Evolutionary conservation across 2,329 filamentous ascomycete genomes (phyloP), one percentile per base, ranked within the genome.

Genomic region (Alternaria panax): DNA sequence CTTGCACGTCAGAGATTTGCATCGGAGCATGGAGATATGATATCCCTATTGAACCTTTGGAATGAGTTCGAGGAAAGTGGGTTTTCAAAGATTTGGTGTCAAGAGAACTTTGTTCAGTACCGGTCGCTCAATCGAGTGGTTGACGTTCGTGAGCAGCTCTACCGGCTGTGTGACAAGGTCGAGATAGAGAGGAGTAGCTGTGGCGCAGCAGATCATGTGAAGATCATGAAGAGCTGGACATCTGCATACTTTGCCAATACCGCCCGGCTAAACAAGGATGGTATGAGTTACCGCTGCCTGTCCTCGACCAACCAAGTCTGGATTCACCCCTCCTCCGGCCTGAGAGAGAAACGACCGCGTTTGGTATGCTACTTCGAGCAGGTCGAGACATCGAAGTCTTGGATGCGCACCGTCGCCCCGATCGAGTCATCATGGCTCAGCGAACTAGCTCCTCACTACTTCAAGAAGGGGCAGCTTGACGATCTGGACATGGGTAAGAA

Each of bases 11-110:
- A 45, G 24, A 43, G 41, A 12, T n/a, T 43, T 7, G 14, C 90
- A 7, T 36, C 32, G 1, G 93, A 96, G 62, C 93, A 93, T 34
- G 95, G 95, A 41, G 95, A 99, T 75, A 92, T 97, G 70, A 76
- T 95, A 5, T 93, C 92, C 0, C 86, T 96, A 1, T 87, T 98
- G 47, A 97, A 97, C 72, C 90, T 99, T 69, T 99, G 90, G 88
- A 94, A 95, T 70, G 92, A 97, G 76, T 99, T 93, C 91, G 92
- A 93, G 1, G 94, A 98, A 74, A 90, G 88, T 48, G 94, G 97
- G 78, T 99, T n/a, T n/a, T n/a, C n/a, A n/a, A n/a, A n/a, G n/a
- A n/a, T n/a, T n/a, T n/a, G n/a, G n/a, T n/a, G n/a, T n/a, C 89
- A 90, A 48, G 94, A 98, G 80, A 97, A 98, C 76, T 99, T 96